These are phyloP conservation scores for Puccinia sorghi DNA, from an alignment of 1,284 basidiomycete species.

Conservation along the genomic window DNA sequence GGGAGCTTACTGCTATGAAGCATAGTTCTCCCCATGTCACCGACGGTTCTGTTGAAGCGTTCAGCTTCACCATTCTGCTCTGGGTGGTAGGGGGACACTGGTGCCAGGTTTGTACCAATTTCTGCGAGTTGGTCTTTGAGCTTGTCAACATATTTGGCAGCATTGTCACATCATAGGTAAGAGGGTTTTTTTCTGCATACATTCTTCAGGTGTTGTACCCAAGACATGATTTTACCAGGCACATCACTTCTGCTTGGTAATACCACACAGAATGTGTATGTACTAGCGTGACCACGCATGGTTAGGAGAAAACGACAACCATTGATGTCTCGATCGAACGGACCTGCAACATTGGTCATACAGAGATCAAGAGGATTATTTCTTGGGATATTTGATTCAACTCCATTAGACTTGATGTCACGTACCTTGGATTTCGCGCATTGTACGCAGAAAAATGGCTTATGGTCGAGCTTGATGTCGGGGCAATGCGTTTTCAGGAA, in stretches of 20 bases:
- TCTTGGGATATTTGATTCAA: not conserved
- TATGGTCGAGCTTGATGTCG: not conserved
- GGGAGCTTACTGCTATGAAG: not conserved
- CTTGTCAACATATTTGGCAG: not conserved
- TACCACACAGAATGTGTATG: not conserved
- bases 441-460: not conserved
- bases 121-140: not conserved
- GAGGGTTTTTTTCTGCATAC: not conserved
- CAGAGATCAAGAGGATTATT: not conserved
- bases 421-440: not conserved
- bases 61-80: conserved; percentile 16
- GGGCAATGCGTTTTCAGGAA: too few species aligned
- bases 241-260: not conserved
- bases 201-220: not conserved
- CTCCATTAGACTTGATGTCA: not conserved
- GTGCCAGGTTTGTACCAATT: not conserved
- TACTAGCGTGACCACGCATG: not conserved
- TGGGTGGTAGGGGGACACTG: not conserved
- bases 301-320: not conserved
- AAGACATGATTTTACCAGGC: not conserved
- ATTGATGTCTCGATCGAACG: not conserved
- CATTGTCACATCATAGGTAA: not conserved
- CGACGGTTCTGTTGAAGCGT: not conserved
- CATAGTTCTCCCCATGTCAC: not conserved
- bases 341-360: not conserved